phyloP scores from a whole-genome alignment of 2,329 filamentous ascomycete genomes.

The Hypoxylon sp. region DNA sequence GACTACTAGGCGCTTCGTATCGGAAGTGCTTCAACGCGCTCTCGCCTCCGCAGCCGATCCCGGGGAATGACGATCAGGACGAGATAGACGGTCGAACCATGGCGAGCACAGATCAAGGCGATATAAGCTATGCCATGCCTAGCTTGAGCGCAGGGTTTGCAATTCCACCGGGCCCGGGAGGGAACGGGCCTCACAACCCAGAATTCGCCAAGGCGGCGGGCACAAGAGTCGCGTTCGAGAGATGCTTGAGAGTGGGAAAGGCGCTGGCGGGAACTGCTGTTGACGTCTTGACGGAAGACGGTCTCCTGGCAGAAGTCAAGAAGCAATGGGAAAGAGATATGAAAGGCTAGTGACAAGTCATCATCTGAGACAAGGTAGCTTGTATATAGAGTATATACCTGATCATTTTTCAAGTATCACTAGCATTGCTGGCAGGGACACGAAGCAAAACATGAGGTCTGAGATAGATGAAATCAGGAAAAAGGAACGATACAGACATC shows the following conservation, averaged over 20 bases:
- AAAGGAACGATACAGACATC: neutral
- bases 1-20: constrained; percentile 56
- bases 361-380: neutral
- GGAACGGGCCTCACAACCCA: constrained; percentile 59
- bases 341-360: constrained; percentile 21
- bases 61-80: constrained; percentile 51
- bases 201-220: constrained; percentile 61
- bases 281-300: constrained; percentile 54
- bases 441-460: neutral
- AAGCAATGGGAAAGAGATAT: constrained; percentile 49
- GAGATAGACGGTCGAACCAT: constrained; percentile 52
- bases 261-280: constrained; percentile 57
- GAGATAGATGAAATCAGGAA: neutral
- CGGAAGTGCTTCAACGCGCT: constrained; percentile 54
- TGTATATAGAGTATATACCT: neutral
- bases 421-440: neutral
- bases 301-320: constrained; percentile 53
- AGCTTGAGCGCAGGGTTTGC: constrained; percentile 61
- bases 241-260: constrained; percentile 57
- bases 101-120: constrained; percentile 67
- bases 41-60: constrained; percentile 47
- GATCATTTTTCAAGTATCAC: too few relatives aligned
- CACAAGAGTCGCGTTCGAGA: constrained; percentile 55
- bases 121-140: constrained; percentile 65
- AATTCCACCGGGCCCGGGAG: constrained; percentile 55